Base-by-base conservation (phyloP, 2,329 filamentous ascomycete species). In the Scytalidium lignicola region DNA sequence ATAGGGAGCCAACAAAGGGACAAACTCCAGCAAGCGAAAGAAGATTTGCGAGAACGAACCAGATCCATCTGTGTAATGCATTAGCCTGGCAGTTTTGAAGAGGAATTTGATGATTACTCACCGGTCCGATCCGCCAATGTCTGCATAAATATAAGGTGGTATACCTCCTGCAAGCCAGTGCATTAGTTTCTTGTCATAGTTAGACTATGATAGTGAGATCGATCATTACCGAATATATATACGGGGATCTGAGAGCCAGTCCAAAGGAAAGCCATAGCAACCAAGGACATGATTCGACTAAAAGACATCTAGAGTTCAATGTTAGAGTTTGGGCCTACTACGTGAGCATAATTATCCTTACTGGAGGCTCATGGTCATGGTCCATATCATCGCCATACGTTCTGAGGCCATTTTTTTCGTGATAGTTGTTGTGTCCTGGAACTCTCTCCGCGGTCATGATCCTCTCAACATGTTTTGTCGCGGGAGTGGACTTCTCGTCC, bases 101-200 rank as follows among this genome's bases (percentile, higher is more conserved):
- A 48, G 48, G 18, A 51, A 6, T 17, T 48, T 12, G 22, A 43
- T 22, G 17, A 47, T 32, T 21, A 44, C 48, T 19, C 46, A 58
- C 52, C 56, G 49, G 65, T 65, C 72, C 64, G 53, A 65, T 9
- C 80, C 80, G 15, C 80, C 80, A 50, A 85, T 74, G 41, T 80
- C 75, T 18, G 65, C 66, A 58, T 83, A 83, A 49, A 83, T 79
- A 51, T 76, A 72, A 1, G 75, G 75, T 20, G 74, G 72, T 48
- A 75, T 72, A 29, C 70, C 72, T 20, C 65, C 69, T 71, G 32
- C 32, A 37, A 26, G 23, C 6, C 6, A 37, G 21, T 29, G 23
- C 55, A 43, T 42, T 15, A 52, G 49, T 21, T n/a, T 15, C 32
- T 29, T 6, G 13, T n/a, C 7, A 5, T 18, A 13, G 26, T 22